These are phyloP conservation scores for Lepiota venenata DNA, from an alignment of 768 basidiomycete species.

Conservation along the genomic window DNA sequence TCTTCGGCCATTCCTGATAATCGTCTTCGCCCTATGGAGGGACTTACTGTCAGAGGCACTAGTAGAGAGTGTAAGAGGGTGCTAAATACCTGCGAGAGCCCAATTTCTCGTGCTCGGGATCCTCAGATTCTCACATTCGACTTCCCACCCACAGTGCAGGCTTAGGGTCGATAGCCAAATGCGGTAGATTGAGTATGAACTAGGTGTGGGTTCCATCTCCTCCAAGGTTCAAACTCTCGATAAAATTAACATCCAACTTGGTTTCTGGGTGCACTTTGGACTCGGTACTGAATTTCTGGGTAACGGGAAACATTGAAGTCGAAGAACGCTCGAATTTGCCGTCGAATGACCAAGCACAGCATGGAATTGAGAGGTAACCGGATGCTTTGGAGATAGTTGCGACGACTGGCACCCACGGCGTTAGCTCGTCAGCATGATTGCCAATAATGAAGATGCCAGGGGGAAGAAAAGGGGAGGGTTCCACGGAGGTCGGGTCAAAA, in stretches of 20 bases:
- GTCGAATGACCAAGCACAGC: slow-evolving; percentile 87
- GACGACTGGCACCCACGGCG: slow-evolving; percentile 90
- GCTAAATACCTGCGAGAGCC: slow-evolving; percentile 76
- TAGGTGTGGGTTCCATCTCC: slow-evolving; percentile 56
- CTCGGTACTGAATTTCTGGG: slow-evolving; percentile 1
- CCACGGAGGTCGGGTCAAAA: slow-evolving; percentile 54
- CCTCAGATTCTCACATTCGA: slow-evolving; percentile 82
- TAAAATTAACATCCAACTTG: slow-evolving; percentile 17
- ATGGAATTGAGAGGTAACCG: slow-evolving; percentile 84
- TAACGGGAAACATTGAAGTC: slow-evolving; percentile 26
- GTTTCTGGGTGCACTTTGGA: not conserved
- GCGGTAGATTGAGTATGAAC: slow-evolving; percentile 79
- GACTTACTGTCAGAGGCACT: slow-evolving; percentile 1
- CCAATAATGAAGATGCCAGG: slow-evolving; percentile 77
- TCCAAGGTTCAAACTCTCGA: slow-evolving; percentile 52
- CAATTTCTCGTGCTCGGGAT: slow-evolving; percentile 95
- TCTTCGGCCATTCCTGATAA: slow-evolving; percentile 5
- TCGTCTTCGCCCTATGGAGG: slow-evolving; percentile 24
- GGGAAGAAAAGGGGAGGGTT: slow-evolving; percentile 24
- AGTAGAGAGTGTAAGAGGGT: not conserved
- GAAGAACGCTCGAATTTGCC: slow-evolving; percentile 53
- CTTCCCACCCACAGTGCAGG: slow-evolving; percentile 75
- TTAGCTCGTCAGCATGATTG: slow-evolving; percentile 95
- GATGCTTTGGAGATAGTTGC: slow-evolving; percentile 57
- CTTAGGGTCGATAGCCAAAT: slow-evolving; percentile 82